phyloP scores from a whole-genome alignment of 805 yeast species.

The Sporopachydermia lactativora region DNA sequence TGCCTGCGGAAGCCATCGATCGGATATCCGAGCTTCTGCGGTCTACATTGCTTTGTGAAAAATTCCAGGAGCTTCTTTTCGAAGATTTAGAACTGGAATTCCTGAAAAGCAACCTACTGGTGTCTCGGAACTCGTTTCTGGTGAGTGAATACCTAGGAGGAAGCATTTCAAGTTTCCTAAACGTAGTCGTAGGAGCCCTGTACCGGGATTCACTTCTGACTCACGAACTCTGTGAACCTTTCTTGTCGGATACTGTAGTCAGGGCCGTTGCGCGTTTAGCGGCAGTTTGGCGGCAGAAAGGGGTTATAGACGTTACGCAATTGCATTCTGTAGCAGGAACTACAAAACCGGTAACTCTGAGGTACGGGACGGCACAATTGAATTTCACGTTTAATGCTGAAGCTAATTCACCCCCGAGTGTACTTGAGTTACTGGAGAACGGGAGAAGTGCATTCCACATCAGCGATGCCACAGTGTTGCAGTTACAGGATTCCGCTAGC shows the following conservation, averaged over 20 bases:
- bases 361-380: conserved; percentile 22
- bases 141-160: not conserved
- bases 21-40: no score
- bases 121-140: not conserved
- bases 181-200: not conserved
- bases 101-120: not conserved
- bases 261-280: not conserved
- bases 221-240: not conserved
- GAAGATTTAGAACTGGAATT: not conserved
- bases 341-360: conserved; percentile 17
- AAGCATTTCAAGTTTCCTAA: not conserved
- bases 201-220: not conserved
- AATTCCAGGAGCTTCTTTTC: not conserved
- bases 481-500: conserved; percentile 21
- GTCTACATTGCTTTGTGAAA: no score
- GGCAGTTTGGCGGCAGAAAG: not conserved
- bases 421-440: conserved; percentile 64
- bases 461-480: conserved; percentile 21
- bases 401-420: conserved; percentile 69
- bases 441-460: conserved; percentile 62
- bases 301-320: conserved; percentile 2
- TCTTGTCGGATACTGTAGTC: not conserved
- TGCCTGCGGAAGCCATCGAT: no score
- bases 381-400: conserved; percentile 51
- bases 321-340: conserved; percentile 3